phyloP scores from a whole-genome alignment of 2,329 filamentous ascomycete genomes.

The Neophaeococcomyces aloes region DNA sequence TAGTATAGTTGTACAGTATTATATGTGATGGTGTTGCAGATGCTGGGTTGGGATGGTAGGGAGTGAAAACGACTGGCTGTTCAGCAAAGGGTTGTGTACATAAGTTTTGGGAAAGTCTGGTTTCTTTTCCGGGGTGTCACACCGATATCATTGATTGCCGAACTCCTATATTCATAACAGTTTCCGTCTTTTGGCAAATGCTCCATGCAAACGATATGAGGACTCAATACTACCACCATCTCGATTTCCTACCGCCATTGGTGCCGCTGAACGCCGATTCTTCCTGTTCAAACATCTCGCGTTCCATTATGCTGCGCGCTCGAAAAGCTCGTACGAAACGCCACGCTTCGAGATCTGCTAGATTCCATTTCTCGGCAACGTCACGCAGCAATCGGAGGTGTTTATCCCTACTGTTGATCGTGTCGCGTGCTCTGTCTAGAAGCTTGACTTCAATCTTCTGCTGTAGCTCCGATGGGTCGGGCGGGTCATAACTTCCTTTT shows the following conservation, averaged over 20 bases:
- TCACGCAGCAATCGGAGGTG: conserved; percentile 33
- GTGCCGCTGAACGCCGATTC: conserved; percentile 27
- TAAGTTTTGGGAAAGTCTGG: no score
- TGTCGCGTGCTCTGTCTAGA: conserved; percentile 40
- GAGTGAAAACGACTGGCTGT: no score
- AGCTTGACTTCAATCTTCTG: conserved; percentile 36
- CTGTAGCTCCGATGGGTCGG: conserved; percentile 30
- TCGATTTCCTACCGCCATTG: neutral
- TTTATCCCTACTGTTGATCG: conserved; percentile 31
- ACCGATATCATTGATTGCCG: no score
- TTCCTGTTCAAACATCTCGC: conserved; percentile 50
- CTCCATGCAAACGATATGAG: neutral
- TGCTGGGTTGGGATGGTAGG: no score
- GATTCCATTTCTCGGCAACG: conserved; percentile 44
- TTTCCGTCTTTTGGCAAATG: no score
- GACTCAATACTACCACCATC: conserved; percentile 6
- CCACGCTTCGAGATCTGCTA: conserved; percentile 56
- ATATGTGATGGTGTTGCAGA: no score
- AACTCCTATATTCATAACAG: no score
- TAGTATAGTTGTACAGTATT: no score
- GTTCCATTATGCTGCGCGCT: conserved; percentile 46
- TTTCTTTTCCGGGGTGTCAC: no score
- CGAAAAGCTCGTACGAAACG: conserved; percentile 51
- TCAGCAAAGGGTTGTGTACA: no score
- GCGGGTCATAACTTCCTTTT: conserved; percentile 28